These are phyloP conservation scores for Lachnellula occidentalis DNA, from an alignment of 2,329 filamentous ascomycete genomes.

Conservation along the genomic window DNA sequence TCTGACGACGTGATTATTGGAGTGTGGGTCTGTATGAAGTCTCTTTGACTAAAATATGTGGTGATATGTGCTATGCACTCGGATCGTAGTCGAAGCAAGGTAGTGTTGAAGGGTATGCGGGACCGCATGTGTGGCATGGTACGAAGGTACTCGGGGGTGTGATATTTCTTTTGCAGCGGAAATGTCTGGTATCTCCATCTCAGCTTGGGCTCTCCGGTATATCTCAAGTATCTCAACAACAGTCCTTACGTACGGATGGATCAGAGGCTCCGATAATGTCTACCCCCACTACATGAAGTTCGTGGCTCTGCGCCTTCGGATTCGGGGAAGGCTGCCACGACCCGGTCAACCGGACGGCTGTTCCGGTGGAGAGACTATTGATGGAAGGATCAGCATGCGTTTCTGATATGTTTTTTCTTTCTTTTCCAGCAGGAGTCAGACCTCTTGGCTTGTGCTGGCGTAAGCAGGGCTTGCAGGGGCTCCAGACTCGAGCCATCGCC, in stretches of 20 bases:
- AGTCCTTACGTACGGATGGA: conserved; percentile 57
- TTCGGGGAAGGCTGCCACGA: conserved; percentile 66
- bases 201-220: conserved; percentile 14
- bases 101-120: conserved; percentile 73
- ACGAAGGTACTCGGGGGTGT: conserved; percentile 81
- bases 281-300: conserved; percentile 69
- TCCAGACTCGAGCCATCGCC: conserved; percentile 80
- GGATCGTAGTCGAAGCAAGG: conserved; percentile 77
- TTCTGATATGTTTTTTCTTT: too few species aligned
- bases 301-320: conserved; percentile 66
- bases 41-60: conserved; percentile 65
- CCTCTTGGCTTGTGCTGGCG: conserved; percentile 25
- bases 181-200: conserved; percentile 56
- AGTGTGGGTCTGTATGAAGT: conserved; percentile 80
- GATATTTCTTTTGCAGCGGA: conserved; percentile 95
- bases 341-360: conserved; percentile 72
- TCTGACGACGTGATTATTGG: conserved; percentile 95
- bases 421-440: conserved; percentile 9
- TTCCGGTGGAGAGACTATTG: conserved; percentile 70
- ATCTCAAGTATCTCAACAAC: not conserved
- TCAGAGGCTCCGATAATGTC: conserved; percentile 72
- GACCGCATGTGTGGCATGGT: conserved; percentile 81
- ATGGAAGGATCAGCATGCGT: conserved; percentile 5
- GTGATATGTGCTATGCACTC: conserved; percentile 68
- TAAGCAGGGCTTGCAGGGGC: conserved; percentile 56